Evolutionary conservation across 257 asterid genomes (phyloP).

Genomic region (Solanum bulbocastanum): DNA sequence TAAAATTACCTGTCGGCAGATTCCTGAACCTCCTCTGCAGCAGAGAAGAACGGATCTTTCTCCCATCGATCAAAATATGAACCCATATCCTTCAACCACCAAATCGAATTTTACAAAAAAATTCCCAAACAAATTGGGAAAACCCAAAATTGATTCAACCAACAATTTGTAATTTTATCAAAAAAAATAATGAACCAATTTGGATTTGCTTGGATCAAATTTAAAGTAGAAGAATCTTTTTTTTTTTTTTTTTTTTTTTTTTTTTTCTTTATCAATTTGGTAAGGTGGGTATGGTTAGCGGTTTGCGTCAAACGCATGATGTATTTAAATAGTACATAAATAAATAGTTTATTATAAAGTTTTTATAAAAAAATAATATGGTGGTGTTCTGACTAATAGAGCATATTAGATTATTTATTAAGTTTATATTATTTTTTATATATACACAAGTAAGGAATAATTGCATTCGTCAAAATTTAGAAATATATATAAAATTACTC

Average conservation of each 20-base stretch:
- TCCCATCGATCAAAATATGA: constrained; percentile 87
- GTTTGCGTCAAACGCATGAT: background rate
- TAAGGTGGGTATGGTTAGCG: background rate
- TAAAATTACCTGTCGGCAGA: constrained; percentile 72
- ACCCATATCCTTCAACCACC: constrained; percentile 24
- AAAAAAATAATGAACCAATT: background rate
- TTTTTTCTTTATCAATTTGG: background rate
- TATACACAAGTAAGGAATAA: background rate
- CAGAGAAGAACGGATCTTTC: constrained; percentile 85
- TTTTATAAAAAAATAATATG: background rate
- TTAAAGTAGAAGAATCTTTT: background rate
- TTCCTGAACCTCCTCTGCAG: constrained; percentile 95
- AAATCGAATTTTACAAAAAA: background rate
- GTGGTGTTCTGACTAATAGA: background rate
- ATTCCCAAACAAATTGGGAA: background rate
- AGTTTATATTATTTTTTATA: background rate
- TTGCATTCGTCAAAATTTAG: background rate
- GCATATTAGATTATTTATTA: background rate
- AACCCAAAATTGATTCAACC: background rate
- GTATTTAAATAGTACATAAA: background rate
- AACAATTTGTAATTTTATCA: background rate
- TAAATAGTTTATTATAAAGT: background rate
- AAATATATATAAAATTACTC: background rate
- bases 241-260: background rate
- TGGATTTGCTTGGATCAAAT: background rate